A percentile compares a stretch with the other conserved stretches of the same genome.
These are phyloP conservation scores for Starmerella floris DNA, from an alignment of 805 yeast species.

Conservation along the genomic window DNA sequence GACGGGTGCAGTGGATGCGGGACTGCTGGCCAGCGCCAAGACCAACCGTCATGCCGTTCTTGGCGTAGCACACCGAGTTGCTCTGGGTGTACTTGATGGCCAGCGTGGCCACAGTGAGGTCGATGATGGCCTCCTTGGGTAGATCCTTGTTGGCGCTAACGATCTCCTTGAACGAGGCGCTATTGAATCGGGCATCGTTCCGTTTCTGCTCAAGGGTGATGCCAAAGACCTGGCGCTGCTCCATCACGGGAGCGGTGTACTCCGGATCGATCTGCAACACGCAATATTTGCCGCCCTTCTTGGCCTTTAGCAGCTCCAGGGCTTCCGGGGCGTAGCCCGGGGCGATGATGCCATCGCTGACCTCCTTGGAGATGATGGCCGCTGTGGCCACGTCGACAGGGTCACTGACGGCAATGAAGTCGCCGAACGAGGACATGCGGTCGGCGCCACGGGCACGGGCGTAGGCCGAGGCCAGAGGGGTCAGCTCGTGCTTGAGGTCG, in stretches of 20 bases:
- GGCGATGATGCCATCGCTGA: slow-evolving; percentile 96
- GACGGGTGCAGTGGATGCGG: slow-evolving; percentile 96
- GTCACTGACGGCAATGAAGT: slow-evolving; percentile 92
- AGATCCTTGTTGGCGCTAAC: slow-evolving; percentile 75
- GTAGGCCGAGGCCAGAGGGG: slow-evolving; percentile 94
- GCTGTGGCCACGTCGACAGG: slow-evolving; percentile 95
- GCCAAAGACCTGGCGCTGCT: slow-evolving; percentile 93
- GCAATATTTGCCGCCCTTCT: slow-evolving; percentile 96
- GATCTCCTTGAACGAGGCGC: slow-evolving; percentile 80
- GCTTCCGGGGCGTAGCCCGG: slow-evolving; percentile 95
- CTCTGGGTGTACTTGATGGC: slow-evolving; percentile 96
- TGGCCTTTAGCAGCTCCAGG: slow-evolving; percentile 69
- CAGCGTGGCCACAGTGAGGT: slow-evolving; percentile 92
- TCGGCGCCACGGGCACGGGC: slow-evolving; percentile 99
- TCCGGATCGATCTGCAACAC: slow-evolving; percentile 92
- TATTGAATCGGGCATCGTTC: slow-evolving; percentile 90
- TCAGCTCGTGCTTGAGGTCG: slow-evolving; percentile 74
- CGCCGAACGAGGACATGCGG: slow-evolving; percentile 98
- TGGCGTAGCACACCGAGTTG: slow-evolving; percentile 95
- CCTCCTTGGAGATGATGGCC: slow-evolving; percentile 91
- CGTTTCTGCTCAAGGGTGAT: slow-evolving; percentile 91
- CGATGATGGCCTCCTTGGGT: slow-evolving; percentile 85
- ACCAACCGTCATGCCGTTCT: slow-evolving; percentile 98
- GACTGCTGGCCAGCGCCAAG: slow-evolving; percentile 99
- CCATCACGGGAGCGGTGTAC: slow-evolving; percentile 66